Percentiles rank a stretch among this genome's conserved stretches.
These are phyloP conservation scores for Entomophthora muscae DNA, from an alignment of 371 early-diverging fungal species.

Conservation along the genomic window DNA sequence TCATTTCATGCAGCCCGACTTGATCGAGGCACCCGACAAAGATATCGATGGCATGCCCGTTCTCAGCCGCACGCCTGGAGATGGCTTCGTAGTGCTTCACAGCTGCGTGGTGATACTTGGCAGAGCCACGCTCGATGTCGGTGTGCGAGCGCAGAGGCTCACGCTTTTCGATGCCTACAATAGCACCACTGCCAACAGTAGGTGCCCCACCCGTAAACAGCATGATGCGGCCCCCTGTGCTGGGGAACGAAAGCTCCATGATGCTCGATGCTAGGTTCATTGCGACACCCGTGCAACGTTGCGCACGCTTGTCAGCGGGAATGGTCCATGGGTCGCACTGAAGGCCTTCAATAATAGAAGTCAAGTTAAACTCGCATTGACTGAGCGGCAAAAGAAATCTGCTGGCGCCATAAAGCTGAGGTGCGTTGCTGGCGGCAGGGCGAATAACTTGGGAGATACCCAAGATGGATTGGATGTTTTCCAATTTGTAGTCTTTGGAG, in stretches of 20 bases:
- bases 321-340: slow-evolving; percentile 99
- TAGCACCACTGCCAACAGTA: slow-evolving; percentile 96
- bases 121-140: slow-evolving; percentile 89
- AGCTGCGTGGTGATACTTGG: slow-evolving; percentile 84
- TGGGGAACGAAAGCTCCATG: slow-evolving; percentile 83
- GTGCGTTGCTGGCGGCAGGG: slow-evolving; percentile 27
- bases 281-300: slow-evolving; percentile 97
- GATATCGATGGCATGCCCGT: slow-evolving; percentile 76
- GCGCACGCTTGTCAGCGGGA: slow-evolving; percentile 77
- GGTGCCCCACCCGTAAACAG: slow-evolving; percentile 96
- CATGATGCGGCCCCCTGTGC: slow-evolving; percentile 90
- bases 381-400: slow-evolving; percentile 79
- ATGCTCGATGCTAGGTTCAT: slow-evolving; percentile 88
- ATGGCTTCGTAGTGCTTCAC: slow-evolving; percentile 86
- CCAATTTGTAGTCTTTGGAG: slow-evolving; percentile 83
- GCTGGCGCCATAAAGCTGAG: slow-evolving; percentile 27
- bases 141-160: slow-evolving; percentile 93
- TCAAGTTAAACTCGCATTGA: slow-evolving; percentile 89
- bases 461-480: slow-evolving; percentile 93
- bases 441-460: slow-evolving; percentile 43
- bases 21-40: slow-evolving; percentile 90
- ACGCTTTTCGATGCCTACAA: slow-evolving; percentile 85
- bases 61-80: slow-evolving; percentile 69
- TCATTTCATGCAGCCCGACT: slow-evolving; percentile 96
- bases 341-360: slow-evolving; percentile 85